Evolutionary conservation across 306 rosid genomes (phyloP).

Genomic region (Prunus mume): DNA sequence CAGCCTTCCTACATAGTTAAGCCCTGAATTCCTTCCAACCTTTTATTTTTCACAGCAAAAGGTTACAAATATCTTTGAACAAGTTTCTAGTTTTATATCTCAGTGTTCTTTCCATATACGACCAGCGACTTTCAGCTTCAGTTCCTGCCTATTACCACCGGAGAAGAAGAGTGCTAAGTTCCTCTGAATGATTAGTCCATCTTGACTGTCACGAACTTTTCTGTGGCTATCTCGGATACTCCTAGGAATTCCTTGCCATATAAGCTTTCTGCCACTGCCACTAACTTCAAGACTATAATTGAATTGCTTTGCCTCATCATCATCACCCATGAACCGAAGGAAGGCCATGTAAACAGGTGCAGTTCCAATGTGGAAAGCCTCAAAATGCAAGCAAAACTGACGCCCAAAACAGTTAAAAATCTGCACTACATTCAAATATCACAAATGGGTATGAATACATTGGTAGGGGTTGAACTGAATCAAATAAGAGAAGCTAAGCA

Average conservation of each 20-base stretch:
- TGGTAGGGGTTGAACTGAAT: not conserved
- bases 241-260: conserved; percentile 57
- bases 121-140: conserved; percentile 49
- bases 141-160: conserved; percentile 41
- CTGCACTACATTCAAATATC: conserved; percentile 24
- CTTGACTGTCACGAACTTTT: conserved; percentile 52
- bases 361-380: conserved; percentile 50
- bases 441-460: not conserved
- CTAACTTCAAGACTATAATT: conserved; percentile 52
- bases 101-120: conserved; percentile 50
- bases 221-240: conserved; percentile 54
- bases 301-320: conserved; percentile 52
- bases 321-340: conserved; percentile 61
- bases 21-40: conserved; percentile 5
- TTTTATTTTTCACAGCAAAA: conserved; percentile 1
- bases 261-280: conserved; percentile 47
- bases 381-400: conserved; percentile 57
- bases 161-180: conserved; percentile 52
- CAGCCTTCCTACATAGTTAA: conserved; percentile 15
- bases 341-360: conserved; percentile 62
- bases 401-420: conserved; percentile 54
- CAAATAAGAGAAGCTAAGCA: not conserved
- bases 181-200: conserved; percentile 52
- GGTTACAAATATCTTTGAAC: conserved; percentile 4
- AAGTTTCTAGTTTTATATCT: not conserved